Conservation (phyloP, 371 early-diverging fungal genomes). For the Mortierella sp. region DNA sequence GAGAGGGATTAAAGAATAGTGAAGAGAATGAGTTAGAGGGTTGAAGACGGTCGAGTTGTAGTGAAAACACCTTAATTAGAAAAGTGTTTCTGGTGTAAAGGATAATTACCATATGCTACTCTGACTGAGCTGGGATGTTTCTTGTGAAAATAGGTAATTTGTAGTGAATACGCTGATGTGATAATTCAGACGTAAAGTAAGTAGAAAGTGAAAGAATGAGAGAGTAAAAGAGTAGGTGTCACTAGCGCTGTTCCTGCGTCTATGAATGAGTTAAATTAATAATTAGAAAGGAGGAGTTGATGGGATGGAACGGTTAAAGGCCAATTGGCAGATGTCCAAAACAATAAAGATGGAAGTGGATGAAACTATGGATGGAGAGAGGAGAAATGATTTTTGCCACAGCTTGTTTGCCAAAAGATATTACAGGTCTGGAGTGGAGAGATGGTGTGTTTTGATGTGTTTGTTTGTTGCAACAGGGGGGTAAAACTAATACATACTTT, state of each 20-base stretch:
- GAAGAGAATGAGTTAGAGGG: not conserved
- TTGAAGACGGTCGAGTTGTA: not conserved
- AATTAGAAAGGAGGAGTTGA: not conserved
- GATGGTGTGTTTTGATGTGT: not conserved
- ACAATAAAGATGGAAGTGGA: not conserved
- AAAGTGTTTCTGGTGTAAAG: not conserved
- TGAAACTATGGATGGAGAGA: constrained; percentile 2
- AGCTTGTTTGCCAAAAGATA: not conserved
- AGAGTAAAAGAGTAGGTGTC: not conserved
- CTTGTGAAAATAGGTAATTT: not conserved
- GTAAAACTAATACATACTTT: too few relatives aligned
- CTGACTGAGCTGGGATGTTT: not conserved
- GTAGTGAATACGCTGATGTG: not conserved
- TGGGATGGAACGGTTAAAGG: constrained; percentile 2
- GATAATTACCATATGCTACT: constrained; percentile 1
- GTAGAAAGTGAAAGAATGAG: not conserved
- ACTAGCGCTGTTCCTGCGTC: not conserved
- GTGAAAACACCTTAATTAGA: not conserved
- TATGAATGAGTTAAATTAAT: not conserved
- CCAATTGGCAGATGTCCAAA: not conserved
- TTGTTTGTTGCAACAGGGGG: not conserved
- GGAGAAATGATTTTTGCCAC: not conserved
- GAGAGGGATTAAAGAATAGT: constrained; percentile 2
- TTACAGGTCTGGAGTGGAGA: not conserved
- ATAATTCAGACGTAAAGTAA: not conserved